These are phyloP conservation scores for Cladophialophora psammophila DNA, from an alignment of 2,329 filamentous ascomycete genomes.

Conservation along the genomic window DNA sequence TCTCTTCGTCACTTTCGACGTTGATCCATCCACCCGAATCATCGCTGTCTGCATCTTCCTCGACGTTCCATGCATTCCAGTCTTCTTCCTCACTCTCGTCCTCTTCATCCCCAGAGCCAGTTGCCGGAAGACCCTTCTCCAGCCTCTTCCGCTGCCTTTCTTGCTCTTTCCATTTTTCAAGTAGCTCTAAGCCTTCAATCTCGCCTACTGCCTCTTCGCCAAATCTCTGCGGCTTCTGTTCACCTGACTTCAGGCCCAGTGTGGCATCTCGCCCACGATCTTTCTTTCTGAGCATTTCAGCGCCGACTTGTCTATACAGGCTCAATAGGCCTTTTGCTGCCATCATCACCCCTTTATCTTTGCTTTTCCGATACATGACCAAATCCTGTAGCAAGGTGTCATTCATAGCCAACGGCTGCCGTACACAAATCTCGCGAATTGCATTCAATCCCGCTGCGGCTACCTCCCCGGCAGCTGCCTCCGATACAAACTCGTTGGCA, in stretches of 20 bases:
- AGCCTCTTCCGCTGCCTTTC: slow-evolving; percentile 76
- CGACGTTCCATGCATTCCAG: slow-evolving; percentile 66
- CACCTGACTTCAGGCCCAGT: slow-evolving; percentile 78
- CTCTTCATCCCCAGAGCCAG: slow-evolving; percentile 67
- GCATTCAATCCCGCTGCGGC: slow-evolving; percentile 91
- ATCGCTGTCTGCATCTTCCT: slow-evolving; percentile 65
- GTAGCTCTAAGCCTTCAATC: slow-evolving; percentile 89
- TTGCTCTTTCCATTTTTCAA: slow-evolving; percentile 93
- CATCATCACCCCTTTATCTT: slow-evolving; percentile 99
- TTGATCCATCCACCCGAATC: slow-evolving; percentile 93
- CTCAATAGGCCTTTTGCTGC: slow-evolving; percentile 90
- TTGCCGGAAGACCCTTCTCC: slow-evolving; percentile 70
- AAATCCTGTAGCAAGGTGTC: slow-evolving; percentile 95
- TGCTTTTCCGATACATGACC: slow-evolving; percentile 94
- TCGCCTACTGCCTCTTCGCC: slow-evolving; percentile 81
- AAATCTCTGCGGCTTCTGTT: slow-evolving; percentile 78
- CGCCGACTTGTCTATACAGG: slow-evolving; percentile 88
- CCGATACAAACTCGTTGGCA: slow-evolving; percentile 97
- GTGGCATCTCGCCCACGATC: slow-evolving; percentile 91
- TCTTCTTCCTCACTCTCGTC: slow-evolving; percentile 67
- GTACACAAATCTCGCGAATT: slow-evolving; percentile 89
- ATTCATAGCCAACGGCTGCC: slow-evolving; percentile 95
- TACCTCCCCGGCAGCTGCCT: slow-evolving; percentile 89
- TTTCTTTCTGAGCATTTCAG: slow-evolving; percentile 85
- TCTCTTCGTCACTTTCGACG: slow-evolving; percentile 81